phyloP scores from a whole-genome alignment of 768 basidiomycete genomes.

The Kwoniella mangroviensis region DNA sequence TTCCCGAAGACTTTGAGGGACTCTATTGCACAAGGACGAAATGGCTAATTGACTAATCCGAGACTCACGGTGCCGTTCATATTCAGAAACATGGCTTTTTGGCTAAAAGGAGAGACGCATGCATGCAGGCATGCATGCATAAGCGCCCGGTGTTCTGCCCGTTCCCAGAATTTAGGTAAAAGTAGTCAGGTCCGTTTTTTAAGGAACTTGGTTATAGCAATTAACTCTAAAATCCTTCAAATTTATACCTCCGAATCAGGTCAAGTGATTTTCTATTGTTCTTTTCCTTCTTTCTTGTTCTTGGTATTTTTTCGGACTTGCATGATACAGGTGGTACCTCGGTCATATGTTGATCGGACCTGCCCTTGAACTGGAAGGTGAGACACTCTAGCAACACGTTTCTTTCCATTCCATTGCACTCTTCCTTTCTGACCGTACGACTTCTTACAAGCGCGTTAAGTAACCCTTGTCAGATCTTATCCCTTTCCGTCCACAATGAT shows the following conservation, averaged over 20 bases:
- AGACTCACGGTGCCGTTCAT: slow-evolving; percentile 2
- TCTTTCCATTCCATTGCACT: not conserved
- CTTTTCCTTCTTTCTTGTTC: not conserved
- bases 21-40: no score
- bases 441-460: not conserved
- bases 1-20: no score
- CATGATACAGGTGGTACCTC: not conserved
- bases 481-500: not conserved
- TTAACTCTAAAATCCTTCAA: slow-evolving; percentile 6
- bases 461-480: not conserved
- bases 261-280: not conserved
- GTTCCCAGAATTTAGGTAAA: not conserved
- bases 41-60: not conserved
- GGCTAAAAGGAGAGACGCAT: no score
- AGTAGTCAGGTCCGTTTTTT: not conserved
- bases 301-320: not conserved
- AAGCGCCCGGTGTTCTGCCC: not conserved
- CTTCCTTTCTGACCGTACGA: not conserved
- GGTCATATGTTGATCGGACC: not conserved
- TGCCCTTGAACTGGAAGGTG: not conserved
- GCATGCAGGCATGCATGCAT: not conserved
- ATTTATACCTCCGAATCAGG: not conserved
- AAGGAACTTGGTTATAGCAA: not conserved
- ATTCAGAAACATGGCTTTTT: not conserved
- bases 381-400: not conserved